Percentiles rank a stretch among this genome's conserved stretches.
These are phyloP conservation scores for Cytospora mali DNA, from an alignment of 2,329 filamentous ascomycete species.

Conservation along the genomic window DNA sequence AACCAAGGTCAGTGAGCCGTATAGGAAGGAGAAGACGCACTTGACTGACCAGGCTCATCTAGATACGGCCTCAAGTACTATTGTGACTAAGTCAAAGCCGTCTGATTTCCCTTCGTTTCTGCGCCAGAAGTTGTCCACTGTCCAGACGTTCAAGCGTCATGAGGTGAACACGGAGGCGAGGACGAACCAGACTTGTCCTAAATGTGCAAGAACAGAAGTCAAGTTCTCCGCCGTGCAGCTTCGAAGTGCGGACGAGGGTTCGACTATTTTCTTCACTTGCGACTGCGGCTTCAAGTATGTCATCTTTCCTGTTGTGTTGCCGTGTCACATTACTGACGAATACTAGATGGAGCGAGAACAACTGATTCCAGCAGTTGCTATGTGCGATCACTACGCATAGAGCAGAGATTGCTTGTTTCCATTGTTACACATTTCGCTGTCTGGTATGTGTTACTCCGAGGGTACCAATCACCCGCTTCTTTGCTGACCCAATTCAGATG, in stretches of 20 bases:
- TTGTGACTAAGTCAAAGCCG: slow-evolving; percentile 82
- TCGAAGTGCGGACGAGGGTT: slow-evolving; percentile 91
- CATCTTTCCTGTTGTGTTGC: slow-evolving; percentile 21
- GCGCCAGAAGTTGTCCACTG: slow-evolving; percentile 82
- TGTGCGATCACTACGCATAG: neutral
- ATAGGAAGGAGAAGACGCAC: neutral
- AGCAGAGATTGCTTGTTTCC: slow-evolving; percentile 6
- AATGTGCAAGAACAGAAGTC: slow-evolving; percentile 82
- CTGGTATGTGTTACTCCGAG: neutral
- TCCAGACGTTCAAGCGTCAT: slow-evolving; percentile 78
- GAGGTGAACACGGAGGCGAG: slow-evolving; percentile 74
- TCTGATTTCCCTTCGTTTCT: slow-evolving; percentile 90
- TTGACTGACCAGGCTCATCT: slow-evolving; percentile 4
- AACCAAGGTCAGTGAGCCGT: slow-evolving; percentile 68
- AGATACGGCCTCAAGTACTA: slow-evolving; percentile 77
- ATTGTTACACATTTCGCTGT: neutral
- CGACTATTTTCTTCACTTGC: slow-evolving; percentile 88
- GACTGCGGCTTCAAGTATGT: slow-evolving; percentile 82
- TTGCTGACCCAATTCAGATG: neutral
- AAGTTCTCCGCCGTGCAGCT: slow-evolving; percentile 84
- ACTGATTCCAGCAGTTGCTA: slow-evolving; percentile 42
- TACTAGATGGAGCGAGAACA: slow-evolving; percentile 60
- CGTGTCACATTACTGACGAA: slow-evolving; percentile 32
- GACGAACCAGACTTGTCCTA: slow-evolving; percentile 71
- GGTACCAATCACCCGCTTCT: neutral